These are phyloP conservation scores for Thielaviopsis musarum DNA, from an alignment of 2,329 filamentous ascomycete genomes.

Conservation along the genomic window DNA sequence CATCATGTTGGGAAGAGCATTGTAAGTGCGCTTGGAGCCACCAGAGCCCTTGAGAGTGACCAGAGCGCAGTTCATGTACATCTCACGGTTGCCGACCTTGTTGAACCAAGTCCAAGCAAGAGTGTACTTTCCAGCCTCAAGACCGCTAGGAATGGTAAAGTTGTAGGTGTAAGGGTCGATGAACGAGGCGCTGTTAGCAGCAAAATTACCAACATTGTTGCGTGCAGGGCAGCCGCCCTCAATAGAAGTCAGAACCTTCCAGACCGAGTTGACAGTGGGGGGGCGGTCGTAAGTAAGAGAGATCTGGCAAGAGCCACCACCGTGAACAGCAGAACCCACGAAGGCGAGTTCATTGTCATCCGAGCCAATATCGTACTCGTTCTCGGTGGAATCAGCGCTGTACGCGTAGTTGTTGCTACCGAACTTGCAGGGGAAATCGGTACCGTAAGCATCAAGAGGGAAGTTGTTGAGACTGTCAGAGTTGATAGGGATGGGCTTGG, in stretches of 20 bases:
- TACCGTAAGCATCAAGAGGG: slow-evolving; percentile 43
- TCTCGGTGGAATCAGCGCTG: slow-evolving; percentile 21
- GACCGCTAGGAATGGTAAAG: slow-evolving; percentile 53
- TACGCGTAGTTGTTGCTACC: slow-evolving; percentile 19
- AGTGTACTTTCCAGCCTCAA: slow-evolving; percentile 60
- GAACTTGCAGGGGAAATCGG: slow-evolving; percentile 72
- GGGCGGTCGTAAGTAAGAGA: slow-evolving; percentile 63
- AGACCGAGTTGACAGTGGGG: slow-evolving; percentile 49
- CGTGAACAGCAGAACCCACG: slow-evolving; percentile 59
- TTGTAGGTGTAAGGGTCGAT: slow-evolving; percentile 40
- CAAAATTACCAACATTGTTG: slow-evolving; percentile 35
- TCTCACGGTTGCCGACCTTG: slow-evolving; percentile 78
- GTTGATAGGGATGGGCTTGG: slow-evolving; percentile 46
- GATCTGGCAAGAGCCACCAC: slow-evolving; percentile 84
- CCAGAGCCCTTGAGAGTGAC: slow-evolving; percentile 42
- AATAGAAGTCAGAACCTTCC: slow-evolving; percentile 81
- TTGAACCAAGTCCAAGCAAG: slow-evolving; percentile 96
- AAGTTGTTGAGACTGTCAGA: slow-evolving; percentile 31
- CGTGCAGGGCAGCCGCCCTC: slow-evolving; percentile 67
- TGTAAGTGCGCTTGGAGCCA: slow-evolving; percentile 35
- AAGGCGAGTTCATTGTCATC: slow-evolving; percentile 42
- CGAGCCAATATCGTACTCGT: slow-evolving; percentile 48
- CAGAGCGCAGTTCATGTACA: slow-evolving; percentile 94
- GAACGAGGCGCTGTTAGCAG: slow-evolving; percentile 28
- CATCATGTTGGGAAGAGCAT: slow-evolving; percentile 54